Percentiles rank a stretch among this genome's conserved stretches.
Conservation (phyloP, 352 stramenopile genomes). For the Stephanocyclus meneghinianus region DNA sequence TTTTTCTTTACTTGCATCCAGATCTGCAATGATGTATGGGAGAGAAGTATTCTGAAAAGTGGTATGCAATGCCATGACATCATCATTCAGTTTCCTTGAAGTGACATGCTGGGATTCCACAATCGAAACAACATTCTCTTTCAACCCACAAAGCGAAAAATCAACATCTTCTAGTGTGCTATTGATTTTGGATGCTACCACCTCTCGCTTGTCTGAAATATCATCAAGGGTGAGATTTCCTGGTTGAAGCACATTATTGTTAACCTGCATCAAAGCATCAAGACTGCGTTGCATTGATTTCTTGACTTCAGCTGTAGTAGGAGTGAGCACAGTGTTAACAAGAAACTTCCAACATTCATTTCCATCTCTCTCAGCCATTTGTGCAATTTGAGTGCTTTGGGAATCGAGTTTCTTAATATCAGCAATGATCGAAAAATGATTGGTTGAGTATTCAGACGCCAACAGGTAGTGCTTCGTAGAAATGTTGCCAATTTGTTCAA, state of each 20-base stretch:
- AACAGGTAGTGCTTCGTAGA: slow-evolving; percentile 30
- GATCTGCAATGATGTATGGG: slow-evolving; percentile 26
- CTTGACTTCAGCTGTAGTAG: slow-evolving; percentile 29
- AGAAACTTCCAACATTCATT: slow-evolving; percentile 34
- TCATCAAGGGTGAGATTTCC: slow-evolving; percentile 29
- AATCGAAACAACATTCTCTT: slow-evolving; percentile 28
- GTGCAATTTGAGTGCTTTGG: slow-evolving; percentile 27
- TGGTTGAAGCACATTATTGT: slow-evolving; percentile 18
- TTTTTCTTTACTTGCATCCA: slow-evolving; percentile 40
- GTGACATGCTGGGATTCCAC: slow-evolving; percentile 34
- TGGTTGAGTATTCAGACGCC: slow-evolving; percentile 24
- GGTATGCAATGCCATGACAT: slow-evolving; percentile 13
- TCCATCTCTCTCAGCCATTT: slow-evolving; percentile 41
- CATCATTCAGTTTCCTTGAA: slow-evolving; percentile 22
- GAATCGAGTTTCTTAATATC: slow-evolving; percentile 46
- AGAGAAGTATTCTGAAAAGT: slow-evolving; percentile 22
- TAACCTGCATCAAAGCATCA: slow-evolving; percentile 20
- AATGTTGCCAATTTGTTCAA: slow-evolving; percentile 34
- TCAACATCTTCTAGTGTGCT: slow-evolving; percentile 22
- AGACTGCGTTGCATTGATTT: slow-evolving; percentile 27
- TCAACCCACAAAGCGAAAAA: slow-evolving; percentile 19
- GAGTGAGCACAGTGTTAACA: slow-evolving; percentile 38
- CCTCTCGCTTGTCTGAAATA: slow-evolving; percentile 10
- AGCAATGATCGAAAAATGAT: slow-evolving; percentile 23
- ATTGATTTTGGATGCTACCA: slow-evolving; percentile 26